These are phyloP conservation scores for Globisporangium lucens DNA, from an alignment of 352 stramenopile genomes.

Conservation along the genomic window DNA sequence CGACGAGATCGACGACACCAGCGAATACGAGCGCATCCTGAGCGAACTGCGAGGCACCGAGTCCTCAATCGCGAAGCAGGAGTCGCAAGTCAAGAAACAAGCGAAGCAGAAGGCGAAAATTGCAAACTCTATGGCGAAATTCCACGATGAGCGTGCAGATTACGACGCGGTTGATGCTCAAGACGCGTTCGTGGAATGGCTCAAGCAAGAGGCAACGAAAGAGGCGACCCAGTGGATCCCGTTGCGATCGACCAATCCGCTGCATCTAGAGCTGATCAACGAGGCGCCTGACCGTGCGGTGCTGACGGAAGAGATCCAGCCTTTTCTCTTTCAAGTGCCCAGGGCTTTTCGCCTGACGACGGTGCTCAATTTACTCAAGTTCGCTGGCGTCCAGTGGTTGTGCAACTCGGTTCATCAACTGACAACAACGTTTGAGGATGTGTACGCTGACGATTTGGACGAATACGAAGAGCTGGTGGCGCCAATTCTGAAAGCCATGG, in stretches of 20 bases:
- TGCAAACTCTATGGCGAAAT: constrained; percentile 20
- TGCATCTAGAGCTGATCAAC: constrained; percentile 54
- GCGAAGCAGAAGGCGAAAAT: constrained; percentile 27
- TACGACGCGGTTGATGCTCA: constrained; percentile 26
- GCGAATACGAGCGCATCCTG: constrained; percentile 76
- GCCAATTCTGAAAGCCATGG: constrained; percentile 45
- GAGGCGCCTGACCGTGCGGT: constrained; percentile 56
- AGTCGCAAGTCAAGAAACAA: constrained; percentile 25
- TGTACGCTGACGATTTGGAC: constrained; percentile 36
- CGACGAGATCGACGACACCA: constrained; percentile 52
- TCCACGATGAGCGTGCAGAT: constrained; percentile 59
- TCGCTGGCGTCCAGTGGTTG: constrained; percentile 39
- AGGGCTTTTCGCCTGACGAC: constrained; percentile 27
- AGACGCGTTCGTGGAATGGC: constrained; percentile 48
- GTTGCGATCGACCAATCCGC: constrained; percentile 36
- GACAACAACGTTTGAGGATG: constrained; percentile 2
- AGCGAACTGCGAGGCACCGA: constrained; percentile 57
- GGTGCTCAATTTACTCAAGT: constrained; percentile 38
- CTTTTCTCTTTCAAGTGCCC: constrained; percentile 67
- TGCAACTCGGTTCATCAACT: not conserved
- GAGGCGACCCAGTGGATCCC: constrained; percentile 55
- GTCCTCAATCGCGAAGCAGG: constrained; percentile 27
- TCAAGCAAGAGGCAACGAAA: constrained; percentile 35
- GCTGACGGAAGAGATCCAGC: constrained; percentile 72
- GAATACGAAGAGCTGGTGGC: constrained; percentile 34